These are phyloP conservation scores for Globisporangium lucens DNA, from an alignment of 352 stramenopile genomes.

Conservation along the genomic window DNA sequence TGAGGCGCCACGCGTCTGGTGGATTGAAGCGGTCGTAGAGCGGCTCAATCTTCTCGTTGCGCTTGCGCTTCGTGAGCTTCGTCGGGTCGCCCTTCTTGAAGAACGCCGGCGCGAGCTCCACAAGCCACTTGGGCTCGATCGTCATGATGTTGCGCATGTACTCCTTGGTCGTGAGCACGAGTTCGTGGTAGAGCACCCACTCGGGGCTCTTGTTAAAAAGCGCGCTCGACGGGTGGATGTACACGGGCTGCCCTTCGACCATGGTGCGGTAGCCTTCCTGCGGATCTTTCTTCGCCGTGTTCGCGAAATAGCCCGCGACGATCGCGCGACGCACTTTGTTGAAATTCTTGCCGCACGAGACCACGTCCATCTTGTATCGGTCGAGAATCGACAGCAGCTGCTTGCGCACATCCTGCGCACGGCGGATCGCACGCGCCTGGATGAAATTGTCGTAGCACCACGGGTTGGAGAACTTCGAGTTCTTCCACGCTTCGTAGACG, in stretches of 20 bases:
- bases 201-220: conserved; percentile 99
- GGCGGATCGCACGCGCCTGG: conserved; percentile 94
- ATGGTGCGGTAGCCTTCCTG: conserved; percentile 98
- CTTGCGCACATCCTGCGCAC: conserved; percentile 98
- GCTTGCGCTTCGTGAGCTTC: conserved; percentile 97
- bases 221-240: conserved; percentile 97
- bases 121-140: conserved; percentile 99
- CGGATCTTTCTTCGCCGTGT: conserved; percentile 99
- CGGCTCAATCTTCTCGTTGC: conserved; percentile 99
- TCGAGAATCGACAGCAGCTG: conserved; percentile 99
- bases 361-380: conserved; percentile 97
- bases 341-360: conserved; percentile 95
- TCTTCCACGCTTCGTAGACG: conserved; percentile 99
- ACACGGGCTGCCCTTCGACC: conserved; percentile 98
- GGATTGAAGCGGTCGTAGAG: conserved; percentile 98
- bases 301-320: conserved; percentile 98
- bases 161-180: conserved; percentile 94
- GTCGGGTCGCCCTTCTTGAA: conserved; percentile 98
- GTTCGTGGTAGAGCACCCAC: conserved; percentile 98
- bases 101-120: conserved; percentile 94
- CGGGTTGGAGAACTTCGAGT: conserved; percentile 96
- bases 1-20: conserved; percentile 96
- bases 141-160: conserved; percentile 99
- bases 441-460: conserved; percentile 99
- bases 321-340: conserved; percentile 98